phyloP scores from a whole-genome alignment of 1,139 yeast species.

The Hanseniaspora uvarum region DNA sequence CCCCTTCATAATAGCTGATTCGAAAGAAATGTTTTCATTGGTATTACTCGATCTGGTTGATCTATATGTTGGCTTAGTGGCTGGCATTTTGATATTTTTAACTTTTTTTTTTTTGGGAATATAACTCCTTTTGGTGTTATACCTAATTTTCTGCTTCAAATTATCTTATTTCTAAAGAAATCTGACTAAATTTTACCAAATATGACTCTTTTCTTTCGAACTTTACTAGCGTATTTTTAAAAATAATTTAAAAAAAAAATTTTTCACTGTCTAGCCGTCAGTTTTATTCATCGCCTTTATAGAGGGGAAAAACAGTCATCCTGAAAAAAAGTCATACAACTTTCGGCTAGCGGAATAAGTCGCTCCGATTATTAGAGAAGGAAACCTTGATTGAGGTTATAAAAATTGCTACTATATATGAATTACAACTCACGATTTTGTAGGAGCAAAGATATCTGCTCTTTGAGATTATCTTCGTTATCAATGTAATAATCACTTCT shows the following conservation, averaged over 20 bases:
- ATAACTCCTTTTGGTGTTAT: background rate
- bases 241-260: background rate
- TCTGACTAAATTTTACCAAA: background rate
- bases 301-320: background rate
- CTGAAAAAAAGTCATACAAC: background rate
- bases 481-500: conserved; percentile 71
- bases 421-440: conserved; percentile 32
- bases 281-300: background rate
- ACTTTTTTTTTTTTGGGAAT: background rate
- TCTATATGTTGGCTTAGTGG: conserved; percentile 45
- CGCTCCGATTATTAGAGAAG: background rate
- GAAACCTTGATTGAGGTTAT: too few species aligned
- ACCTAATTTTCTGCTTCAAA: background rate
- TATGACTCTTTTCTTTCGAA: background rate
- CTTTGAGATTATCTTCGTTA: conserved; percentile 51
- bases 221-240: background rate
- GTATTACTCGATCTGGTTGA: conserved; percentile 66
- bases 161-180: background rate
- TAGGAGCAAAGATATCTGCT: conserved; percentile 64
- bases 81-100: conserved; percentile 31
- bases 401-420: too few species aligned
- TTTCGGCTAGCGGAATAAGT: background rate
- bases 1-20: conserved; percentile 87
- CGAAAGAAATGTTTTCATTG: conserved; percentile 55
- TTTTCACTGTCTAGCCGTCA: background rate